Base-by-base conservation (phyloP, 1,139 yeast species). In the Yamadazyma triangularis region DNA sequence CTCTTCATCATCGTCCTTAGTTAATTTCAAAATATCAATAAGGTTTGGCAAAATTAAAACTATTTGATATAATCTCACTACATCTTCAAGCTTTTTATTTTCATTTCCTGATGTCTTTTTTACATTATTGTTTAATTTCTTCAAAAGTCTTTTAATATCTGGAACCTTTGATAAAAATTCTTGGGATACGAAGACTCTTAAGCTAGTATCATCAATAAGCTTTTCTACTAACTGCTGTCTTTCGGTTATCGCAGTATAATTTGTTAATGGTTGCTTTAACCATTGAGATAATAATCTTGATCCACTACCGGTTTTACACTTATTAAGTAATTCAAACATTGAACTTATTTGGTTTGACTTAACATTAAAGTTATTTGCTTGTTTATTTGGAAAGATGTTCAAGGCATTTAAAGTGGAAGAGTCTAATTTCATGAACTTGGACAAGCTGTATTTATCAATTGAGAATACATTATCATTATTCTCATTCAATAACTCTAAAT, bases 231-330 rank as follows among this genome's bases (percentile, higher is more conserved):
- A 63, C 6, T 65, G 55, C 41, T 86, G 96, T 33, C 98, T 73
- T 23, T 77, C 70, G 25, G 61, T 56, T 26, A 91, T 89, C 31
- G 68, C 74, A 0, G 50, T 50, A 13, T 72, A 51, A 42, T 75
- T 76, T 34, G 95, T 79, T 30, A 91, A 67, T 0, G 98, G 98
- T 56, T 91, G 98, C 49, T 91, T 91, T 40, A 93, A 69, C 98
- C 98, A 91, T 50, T 87, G 96, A 9, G 91, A 79, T 23, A 91
- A 69, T 32, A 89, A 60, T 43, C 97, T 72, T 2, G 91, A 69
- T 4, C 98, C 98, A 13, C 93, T 86, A 1, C 79, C 68, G 3
- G 95, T 82, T 48, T 84, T 86, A 62, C 97, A 91, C 42, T 79
- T 78, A 61, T 91, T 91, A 44, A 91, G 65, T 26, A 93, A 65